These are phyloP conservation scores for Gossypium rotundifolium DNA, from an alignment of 345 rosid genomes.

Conservation along the genomic window DNA sequence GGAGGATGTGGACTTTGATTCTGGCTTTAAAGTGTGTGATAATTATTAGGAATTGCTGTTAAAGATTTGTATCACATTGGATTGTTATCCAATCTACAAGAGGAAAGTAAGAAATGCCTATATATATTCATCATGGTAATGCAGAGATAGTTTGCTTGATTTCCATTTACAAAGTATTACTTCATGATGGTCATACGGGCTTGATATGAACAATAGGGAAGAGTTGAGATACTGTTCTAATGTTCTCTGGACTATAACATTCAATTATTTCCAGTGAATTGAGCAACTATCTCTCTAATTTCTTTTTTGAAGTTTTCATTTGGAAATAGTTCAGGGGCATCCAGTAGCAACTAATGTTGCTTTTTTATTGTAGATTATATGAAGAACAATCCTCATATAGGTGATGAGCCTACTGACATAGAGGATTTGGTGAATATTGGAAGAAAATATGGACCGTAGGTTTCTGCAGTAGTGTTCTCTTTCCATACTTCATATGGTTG, in stretches of 20 bases:
- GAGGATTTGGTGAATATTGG: too few relatives aligned
- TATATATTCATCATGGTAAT: background rate
- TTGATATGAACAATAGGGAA: background rate
- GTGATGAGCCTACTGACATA: constrained; percentile 79
- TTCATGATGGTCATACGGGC: background rate
- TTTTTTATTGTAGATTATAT: constrained; percentile 47
- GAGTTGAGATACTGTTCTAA: background rate
- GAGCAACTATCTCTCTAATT: background rate
- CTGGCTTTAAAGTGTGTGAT: background rate
- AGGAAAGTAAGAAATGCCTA: background rate
- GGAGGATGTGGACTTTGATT: background rate
- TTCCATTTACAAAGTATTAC: background rate
- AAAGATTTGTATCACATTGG: background rate
- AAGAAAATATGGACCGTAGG: too few relatives aligned
- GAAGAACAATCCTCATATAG: constrained; percentile 63
- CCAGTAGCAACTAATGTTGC: constrained; percentile 9
- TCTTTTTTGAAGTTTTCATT: background rate
- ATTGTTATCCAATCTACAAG: background rate
- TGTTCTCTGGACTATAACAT: background rate
- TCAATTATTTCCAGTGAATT: background rate
- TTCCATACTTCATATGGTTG: too few relatives aligned
- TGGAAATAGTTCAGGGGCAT: background rate
- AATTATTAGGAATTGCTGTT: background rate
- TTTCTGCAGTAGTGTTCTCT: too few relatives aligned
- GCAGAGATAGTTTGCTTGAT: background rate